These are phyloP conservation scores for Bolboschoenoplectus hybrid DNA, from an alignment of 202 grass and related monocot genomes.

Conservation along the genomic window DNA sequence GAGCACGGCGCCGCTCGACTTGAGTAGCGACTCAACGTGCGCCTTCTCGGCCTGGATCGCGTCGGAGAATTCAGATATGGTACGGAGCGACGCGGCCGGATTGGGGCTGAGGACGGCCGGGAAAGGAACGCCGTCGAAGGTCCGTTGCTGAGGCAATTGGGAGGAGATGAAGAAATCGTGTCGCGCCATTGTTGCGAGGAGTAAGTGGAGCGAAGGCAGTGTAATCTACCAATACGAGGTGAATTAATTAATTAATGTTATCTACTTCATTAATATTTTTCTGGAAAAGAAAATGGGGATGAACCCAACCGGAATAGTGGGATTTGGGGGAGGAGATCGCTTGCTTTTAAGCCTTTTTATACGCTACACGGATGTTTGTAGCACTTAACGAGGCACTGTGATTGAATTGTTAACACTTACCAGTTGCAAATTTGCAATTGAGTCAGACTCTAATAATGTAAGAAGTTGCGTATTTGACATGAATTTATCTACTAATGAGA, in stretches of 20 bases:
- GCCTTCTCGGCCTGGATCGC: conserved; percentile 54
- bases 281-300: background rate
- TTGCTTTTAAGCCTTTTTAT: too few relatives aligned
- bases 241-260: background rate
- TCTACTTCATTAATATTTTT: background rate
- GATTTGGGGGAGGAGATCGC: background rate
- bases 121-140: conserved; percentile 66
- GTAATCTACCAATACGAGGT: background rate
- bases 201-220: background rate
- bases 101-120: conserved; percentile 65
- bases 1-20: conserved; percentile 65
- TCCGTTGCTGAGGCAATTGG: conserved; percentile 54
- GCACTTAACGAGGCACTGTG: too few relatives aligned
- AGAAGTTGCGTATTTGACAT: background rate
- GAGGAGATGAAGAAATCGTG: conserved; percentile 45
- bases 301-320: background rate
- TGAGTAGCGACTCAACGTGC: conserved; percentile 61
- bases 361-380: too few relatives aligned
- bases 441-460: too few relatives aligned
- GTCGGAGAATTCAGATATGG: conserved; percentile 41
- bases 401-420: too few relatives aligned
- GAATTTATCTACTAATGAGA: background rate
- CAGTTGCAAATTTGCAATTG: too few relatives aligned
- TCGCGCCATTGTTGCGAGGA: background rate
- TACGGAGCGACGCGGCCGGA: background rate